Base-by-base conservation (phyloP, 2,329 filamentous ascomycete genomes). In the Cordyceps militaris region DNA sequence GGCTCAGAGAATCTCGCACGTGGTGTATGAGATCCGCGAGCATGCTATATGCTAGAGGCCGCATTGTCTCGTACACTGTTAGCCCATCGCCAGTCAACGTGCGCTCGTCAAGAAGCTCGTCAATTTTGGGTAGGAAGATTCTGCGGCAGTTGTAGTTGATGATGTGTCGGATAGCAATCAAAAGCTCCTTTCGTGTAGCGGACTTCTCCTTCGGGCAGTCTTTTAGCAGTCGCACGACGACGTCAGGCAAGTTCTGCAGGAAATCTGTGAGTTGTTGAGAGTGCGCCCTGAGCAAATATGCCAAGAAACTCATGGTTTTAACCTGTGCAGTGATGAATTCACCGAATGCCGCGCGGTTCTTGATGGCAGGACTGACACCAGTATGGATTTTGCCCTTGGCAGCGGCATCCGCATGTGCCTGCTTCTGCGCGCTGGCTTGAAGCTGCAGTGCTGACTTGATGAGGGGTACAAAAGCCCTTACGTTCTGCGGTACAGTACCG, bases 61-160 rank as follows among this genome's bases (percentile, higher is more conserved):
- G 80, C 85, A 97, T 94, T 0, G 91, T 96, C 73, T 99, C 93
- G 68, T 97, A 95, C 0, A 97, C 94, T 0, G 94, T 99, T 55
- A 99, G 76, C 0, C 94, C 94, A 73, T 99, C 94, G 11, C 94
- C 95, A 57, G 97, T 96, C 57, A 99, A 74, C 0, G 92, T 97
- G 65, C 90, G 83, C 75, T 97, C 92, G 63, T 99, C 94, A 47
- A 99, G 76, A 36, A 99, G 79, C 69, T 97, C 91, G 64, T 97
- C 91, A 63, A 99, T 97, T 71, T 96, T 96, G 38, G 86, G 86
- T 26, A 97, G 75, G 68, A 99, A 99, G 56, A 97, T 96, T 68
- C 91, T 93, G 58, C 94, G 81, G 66, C 97, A 97, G 69, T 97
- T 97, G 74, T 97, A 97, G 73, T 97, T 99, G 72, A 99, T 97